Conservation (phyloP, 2,329 filamentous ascomycete genomes). For the Hypoxylon sp. region DNA sequence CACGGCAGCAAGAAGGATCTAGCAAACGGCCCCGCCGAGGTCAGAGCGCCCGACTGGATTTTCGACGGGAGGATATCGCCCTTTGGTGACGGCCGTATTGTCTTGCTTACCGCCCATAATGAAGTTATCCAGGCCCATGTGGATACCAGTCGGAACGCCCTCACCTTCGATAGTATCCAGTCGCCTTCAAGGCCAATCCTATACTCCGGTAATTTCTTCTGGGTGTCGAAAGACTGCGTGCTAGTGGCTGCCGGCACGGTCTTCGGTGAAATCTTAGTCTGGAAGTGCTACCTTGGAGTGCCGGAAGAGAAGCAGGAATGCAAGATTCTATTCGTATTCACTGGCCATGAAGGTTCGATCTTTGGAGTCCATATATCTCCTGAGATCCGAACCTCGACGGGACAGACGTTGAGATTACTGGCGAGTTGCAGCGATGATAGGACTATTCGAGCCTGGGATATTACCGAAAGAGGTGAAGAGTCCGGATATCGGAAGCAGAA, state of each 20-base stretch:
- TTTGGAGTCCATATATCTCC: slow-evolving; percentile 89
- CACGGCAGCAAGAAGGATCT: slow-evolving; percentile 28
- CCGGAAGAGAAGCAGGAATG: slow-evolving; percentile 44
- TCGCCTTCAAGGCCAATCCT: slow-evolving; percentile 85
- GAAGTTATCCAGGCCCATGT: slow-evolving; percentile 72
- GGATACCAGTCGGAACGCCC: slow-evolving; percentile 37
- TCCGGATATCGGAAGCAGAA: slow-evolving; percentile 52
- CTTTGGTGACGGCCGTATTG: slow-evolving; percentile 60
- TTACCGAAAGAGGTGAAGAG: slow-evolving; percentile 67
- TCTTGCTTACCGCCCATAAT: slow-evolving; percentile 89
- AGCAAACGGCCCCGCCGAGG: slow-evolving; percentile 55
- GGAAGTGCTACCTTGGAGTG: slow-evolving; percentile 74
- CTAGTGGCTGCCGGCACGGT: slow-evolving; percentile 91
- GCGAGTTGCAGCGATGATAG: slow-evolving; percentile 96
- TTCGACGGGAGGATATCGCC: slow-evolving; percentile 74
- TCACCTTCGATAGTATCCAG: slow-evolving; percentile 65
- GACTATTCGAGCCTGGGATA: slow-evolving; percentile 89
- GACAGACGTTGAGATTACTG: slow-evolving; percentile 71
- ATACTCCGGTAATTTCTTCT: slow-evolving; percentile 84
- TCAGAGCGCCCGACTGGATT: slow-evolving; percentile 79
- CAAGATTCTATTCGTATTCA: slow-evolving; percentile 68
- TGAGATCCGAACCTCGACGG: slow-evolving; percentile 58
- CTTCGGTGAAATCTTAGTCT: slow-evolving; percentile 93
- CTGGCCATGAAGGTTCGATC: slow-evolving; percentile 90
- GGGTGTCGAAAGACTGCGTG: slow-evolving; percentile 70